phyloP scores from a whole-genome alignment of 306 rosid genomes.

The Pyrus communis region DNA sequence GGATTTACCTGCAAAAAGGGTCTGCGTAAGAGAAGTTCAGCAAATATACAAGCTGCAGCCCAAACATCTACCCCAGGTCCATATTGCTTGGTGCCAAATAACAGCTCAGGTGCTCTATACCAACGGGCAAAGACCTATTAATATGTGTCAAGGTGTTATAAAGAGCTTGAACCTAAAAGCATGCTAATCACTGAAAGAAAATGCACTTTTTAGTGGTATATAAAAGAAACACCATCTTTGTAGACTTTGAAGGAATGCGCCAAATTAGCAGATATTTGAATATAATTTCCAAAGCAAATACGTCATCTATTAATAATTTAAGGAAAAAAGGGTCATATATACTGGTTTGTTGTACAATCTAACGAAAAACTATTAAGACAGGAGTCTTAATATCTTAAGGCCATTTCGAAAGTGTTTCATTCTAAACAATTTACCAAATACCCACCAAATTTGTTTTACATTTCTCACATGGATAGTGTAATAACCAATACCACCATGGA shows the following conservation, averaged over 20 bases:
- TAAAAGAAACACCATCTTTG: neutral
- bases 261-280: neutral
- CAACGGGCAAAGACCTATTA: constrained; percentile 90
- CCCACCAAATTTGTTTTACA: neutral
- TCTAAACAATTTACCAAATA: neutral
- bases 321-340: neutral
- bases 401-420: neutral
- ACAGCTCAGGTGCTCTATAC: constrained; percentile 98
- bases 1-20: constrained; percentile 82
- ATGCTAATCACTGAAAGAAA: neutral
- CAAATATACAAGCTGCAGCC: constrained; percentile 97
- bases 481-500: neutral
- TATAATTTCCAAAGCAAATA: neutral
- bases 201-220: neutral
- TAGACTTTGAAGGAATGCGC: neutral
- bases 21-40: constrained; percentile 84
- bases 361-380: neutral
- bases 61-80: constrained; percentile 97
- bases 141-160: constrained; percentile 8
- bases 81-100: constrained; percentile 91
- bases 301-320: neutral
- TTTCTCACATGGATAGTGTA: neutral
- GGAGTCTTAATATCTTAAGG: neutral
- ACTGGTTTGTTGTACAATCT: neutral
- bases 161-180: neutral